Conservation (phyloP, 768 basidiomycete genomes). For the Coprinopsis sp. region DNA sequence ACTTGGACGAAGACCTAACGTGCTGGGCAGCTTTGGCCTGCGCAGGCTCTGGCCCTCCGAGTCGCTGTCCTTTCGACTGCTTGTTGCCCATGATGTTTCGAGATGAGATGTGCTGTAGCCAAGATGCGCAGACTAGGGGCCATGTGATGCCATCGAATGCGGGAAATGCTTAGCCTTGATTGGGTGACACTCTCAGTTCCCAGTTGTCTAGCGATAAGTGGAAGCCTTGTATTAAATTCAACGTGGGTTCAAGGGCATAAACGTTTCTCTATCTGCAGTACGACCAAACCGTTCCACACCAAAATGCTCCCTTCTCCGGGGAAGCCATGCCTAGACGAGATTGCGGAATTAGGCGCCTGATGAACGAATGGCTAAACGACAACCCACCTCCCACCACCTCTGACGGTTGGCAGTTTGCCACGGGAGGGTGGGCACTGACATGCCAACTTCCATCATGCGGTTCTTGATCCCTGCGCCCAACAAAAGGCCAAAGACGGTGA, state of each 20-base stretch:
- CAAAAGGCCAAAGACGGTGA: constrained; percentile 82
- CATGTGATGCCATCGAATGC: not conserved
- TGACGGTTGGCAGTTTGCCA: constrained; percentile 51
- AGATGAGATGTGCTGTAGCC: not conserved
- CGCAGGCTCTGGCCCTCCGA: not conserved
- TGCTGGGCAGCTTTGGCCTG: too few species aligned
- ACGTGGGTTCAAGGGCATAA: not conserved
- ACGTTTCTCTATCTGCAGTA: constrained; percentile 25
- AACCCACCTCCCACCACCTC: constrained; percentile 81
- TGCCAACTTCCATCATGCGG: constrained; percentile 74
- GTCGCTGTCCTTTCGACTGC: constrained; percentile 1
- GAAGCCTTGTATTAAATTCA: too few species aligned
- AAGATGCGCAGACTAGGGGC: not conserved
- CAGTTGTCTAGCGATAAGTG: too few species aligned
- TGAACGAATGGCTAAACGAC: not conserved
- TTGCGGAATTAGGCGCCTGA: not conserved
- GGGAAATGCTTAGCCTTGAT: not conserved
- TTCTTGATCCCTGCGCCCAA: constrained; percentile 81
- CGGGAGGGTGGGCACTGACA: constrained; percentile 55
- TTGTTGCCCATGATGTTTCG: not conserved
- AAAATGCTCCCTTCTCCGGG: constrained; percentile 47
- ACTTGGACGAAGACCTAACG: too few species aligned
- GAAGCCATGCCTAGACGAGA: constrained; percentile 49
- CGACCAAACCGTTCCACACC: constrained; percentile 43
- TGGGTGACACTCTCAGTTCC: too few species aligned